Evolutionary conservation across 805 yeast genomes (phyloP).

Genomic region (Saccharomycopsis sp.): DNA sequence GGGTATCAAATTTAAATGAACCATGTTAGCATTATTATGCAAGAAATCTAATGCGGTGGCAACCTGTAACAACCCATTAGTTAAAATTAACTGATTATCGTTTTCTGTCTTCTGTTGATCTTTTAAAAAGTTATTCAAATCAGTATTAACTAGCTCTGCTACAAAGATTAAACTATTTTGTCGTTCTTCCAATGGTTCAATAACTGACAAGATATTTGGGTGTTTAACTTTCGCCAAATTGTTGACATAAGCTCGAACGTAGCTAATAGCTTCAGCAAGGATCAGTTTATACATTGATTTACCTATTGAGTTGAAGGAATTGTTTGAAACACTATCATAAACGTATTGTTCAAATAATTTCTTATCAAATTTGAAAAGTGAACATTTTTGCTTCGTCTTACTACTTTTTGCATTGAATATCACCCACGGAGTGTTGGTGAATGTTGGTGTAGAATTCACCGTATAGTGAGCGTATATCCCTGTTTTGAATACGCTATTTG

Average conservation of each 20-base stretch:
- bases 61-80: constrained; percentile 76
- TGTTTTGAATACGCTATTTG: constrained; percentile 19
- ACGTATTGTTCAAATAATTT: constrained; percentile 20
- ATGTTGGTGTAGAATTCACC: constrained; percentile 18
- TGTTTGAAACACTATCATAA: constrained; percentile 7
- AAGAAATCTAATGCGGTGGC: constrained; percentile 75
- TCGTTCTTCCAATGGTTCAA: constrained; percentile 88
- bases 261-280: constrained; percentile 52
- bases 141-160: constrained; percentile 66
- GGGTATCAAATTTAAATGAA: constrained; percentile 78
- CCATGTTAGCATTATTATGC: constrained; percentile 66
- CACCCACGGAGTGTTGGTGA: constrained; percentile 20
- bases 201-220: constrained; percentile 75
- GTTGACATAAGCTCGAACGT: constrained; percentile 59
- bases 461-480: constrained; percentile 22
- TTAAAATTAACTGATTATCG: constrained; percentile 64
- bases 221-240: constrained; percentile 79
- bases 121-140: constrained; percentile 39
- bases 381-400: constrained; percentile 20
- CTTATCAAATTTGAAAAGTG: constrained; percentile 20
- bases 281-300: constrained; percentile 18
- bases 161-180: constrained; percentile 73
- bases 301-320: constrained; percentile 15
- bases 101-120: constrained; percentile 23
- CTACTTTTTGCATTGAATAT: constrained; percentile 18